Conservation (phyloP, 2,329 filamentous ascomycete species). For the Incumbomyces lentus region DNA sequence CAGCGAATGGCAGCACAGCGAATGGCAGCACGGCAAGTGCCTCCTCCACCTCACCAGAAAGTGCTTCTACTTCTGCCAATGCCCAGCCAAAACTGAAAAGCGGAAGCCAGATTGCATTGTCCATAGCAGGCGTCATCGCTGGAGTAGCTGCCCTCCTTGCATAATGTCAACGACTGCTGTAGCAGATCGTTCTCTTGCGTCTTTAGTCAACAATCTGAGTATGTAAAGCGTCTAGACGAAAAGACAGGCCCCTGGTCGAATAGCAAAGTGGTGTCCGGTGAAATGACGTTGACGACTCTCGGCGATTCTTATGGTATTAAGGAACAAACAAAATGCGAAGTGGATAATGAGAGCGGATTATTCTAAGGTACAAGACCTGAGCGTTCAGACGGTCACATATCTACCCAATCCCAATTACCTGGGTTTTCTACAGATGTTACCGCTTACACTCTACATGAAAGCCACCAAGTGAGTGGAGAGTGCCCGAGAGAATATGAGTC, state of each 20-base stretch:
- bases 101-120: not conserved
- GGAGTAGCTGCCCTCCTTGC: conserved; percentile 4
- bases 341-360: too few relatives aligned
- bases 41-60: not conserved
- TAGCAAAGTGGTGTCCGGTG: too few relatives aligned
- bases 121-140: not conserved
- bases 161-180: not conserved
- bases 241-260: too few relatives aligned
- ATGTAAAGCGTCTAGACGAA: too few relatives aligned
- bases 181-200: not conserved
- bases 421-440: conserved; percentile 3
- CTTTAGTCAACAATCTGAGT: not conserved
- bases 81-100: conserved; percentile 1
- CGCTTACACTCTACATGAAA: not conserved
- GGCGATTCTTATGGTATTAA: too few relatives aligned
- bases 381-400: too few relatives aligned
- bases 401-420: too few relatives aligned
- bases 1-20: not conserved
- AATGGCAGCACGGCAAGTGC: not conserved
- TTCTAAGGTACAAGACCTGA: too few relatives aligned
- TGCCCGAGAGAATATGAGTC: not conserved
- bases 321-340: too few relatives aligned
- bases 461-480: not conserved
- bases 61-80: conserved; percentile 1
- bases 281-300: too few relatives aligned